phyloP scores from a whole-genome alignment of 176 grass and related monocot genomes.

The Oryza rufipogon region DNA sequence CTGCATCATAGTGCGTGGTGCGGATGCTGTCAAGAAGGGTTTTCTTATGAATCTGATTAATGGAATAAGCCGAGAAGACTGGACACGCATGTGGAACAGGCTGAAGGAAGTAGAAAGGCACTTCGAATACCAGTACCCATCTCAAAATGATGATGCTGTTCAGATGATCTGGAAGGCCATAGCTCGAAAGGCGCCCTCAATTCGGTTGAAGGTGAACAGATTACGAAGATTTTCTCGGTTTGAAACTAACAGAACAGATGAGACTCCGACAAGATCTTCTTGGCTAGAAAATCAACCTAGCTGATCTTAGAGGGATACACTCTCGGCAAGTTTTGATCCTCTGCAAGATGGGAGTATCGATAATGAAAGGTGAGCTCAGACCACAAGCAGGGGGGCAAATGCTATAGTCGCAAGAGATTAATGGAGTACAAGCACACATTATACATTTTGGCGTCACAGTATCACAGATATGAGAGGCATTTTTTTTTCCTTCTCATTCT shows the following conservation, averaged over 20 bases:
- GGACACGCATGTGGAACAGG: constrained; percentile 66
- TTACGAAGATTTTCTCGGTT: constrained; percentile 51
- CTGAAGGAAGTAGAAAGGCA: constrained; percentile 64
- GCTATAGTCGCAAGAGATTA: constrained; percentile 16
- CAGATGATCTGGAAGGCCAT: constrained; percentile 82
- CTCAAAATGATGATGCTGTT: constrained; percentile 59
- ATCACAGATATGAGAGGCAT: constrained; percentile 19
- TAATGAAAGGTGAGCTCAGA: constrained; percentile 23
- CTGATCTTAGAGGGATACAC: constrained; percentile 34
- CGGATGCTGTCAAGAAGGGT: constrained; percentile 58
- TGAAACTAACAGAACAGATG: constrained; percentile 42
- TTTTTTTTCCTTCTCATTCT: background rate
- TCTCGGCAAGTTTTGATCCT: constrained; percentile 13
- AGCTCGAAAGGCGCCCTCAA: constrained; percentile 62
- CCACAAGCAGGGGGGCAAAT: background rate
- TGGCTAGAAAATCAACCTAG: constrained; percentile 46
- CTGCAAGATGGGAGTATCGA: background rate
- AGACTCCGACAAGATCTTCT: constrained; percentile 26
- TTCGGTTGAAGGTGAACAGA: constrained; percentile 62
- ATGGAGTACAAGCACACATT: constrained; percentile 25
- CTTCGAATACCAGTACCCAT: constrained; percentile 65
- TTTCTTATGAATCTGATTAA: constrained; percentile 64
- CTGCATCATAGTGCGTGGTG: constrained; percentile 51
- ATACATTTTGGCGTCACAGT: constrained; percentile 34
- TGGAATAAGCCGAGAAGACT: constrained; percentile 57